phyloP scores from a whole-genome alignment of 441 rosid genomes.

The Pelargonium myrrhifolium region DNA sequence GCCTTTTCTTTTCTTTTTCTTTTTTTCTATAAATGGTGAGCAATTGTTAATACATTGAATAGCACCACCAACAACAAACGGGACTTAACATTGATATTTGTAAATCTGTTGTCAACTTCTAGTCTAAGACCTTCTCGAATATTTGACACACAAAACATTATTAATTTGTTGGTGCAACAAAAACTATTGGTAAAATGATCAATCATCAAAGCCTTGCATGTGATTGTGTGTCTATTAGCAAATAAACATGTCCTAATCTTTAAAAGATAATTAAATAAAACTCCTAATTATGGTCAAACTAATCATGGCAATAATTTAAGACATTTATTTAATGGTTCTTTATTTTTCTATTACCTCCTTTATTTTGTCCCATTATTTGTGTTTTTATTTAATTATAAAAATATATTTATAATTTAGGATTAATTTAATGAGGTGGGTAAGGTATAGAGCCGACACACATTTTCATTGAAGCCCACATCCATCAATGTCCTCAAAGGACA shows the following conservation, averaged over 20 bases:
- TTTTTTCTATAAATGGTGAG: too few species aligned
- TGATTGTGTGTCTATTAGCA: not conserved
- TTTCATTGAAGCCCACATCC: too few species aligned
- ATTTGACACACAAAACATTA: too few species aligned
- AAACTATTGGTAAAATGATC: not conserved
- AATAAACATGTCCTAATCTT: constrained; percentile 1
- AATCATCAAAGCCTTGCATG: not conserved
- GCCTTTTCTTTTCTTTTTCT: too few species aligned
- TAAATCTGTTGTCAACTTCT: too few species aligned
- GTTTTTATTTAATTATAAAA: too few species aligned
- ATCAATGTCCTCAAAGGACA: not conserved
- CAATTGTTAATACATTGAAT: too few species aligned
- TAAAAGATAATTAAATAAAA: not conserved
- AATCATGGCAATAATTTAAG: not conserved
- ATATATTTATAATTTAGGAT: not conserved
- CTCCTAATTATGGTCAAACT: not conserved
- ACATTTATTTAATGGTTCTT: not conserved
- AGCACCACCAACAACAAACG: too few species aligned
- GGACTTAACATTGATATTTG: too few species aligned
- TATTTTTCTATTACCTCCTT: not conserved
- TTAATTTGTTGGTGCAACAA: too few species aligned
- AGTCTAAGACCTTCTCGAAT: too few species aligned
- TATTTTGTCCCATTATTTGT: not conserved
- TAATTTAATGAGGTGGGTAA: not conserved
- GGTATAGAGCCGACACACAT: not conserved